Evolutionary conservation across 768 basidiomycete species (phyloP).

Genomic region (Podaxis sp.): DNA sequence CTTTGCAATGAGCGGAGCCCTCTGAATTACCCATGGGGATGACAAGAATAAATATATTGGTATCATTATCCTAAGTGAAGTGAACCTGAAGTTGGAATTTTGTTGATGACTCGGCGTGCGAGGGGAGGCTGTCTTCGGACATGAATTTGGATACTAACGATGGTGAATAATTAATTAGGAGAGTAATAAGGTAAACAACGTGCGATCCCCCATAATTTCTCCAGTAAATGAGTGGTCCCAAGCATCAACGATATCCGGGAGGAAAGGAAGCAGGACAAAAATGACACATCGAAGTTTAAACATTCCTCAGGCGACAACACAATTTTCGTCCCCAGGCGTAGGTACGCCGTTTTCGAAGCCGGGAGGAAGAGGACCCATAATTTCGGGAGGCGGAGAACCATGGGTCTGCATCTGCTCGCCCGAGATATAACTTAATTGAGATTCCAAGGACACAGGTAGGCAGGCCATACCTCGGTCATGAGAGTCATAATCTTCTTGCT

Average conservation of each 20-base stretch:
- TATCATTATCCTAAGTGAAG: not conserved
- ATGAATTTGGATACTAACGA: not conserved
- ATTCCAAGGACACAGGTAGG: not conserved
- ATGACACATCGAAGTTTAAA: not conserved
- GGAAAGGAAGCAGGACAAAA: not conserved
- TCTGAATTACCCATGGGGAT: constrained; percentile 4
- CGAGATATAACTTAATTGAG: not conserved
- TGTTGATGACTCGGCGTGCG: not conserved
- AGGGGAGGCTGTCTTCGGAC: not conserved
- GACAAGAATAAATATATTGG: constrained; percentile 9
- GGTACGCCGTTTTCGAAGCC: constrained; percentile 32
- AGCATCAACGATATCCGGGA: not conserved
- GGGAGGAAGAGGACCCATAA: constrained; percentile 81
- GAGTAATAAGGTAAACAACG: not conserved
- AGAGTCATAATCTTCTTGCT: constrained; percentile 52
- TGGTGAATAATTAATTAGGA: not conserved
- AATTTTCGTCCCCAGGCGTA: constrained; percentile 20
- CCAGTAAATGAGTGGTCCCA: not conserved
- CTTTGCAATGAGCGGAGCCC: constrained; percentile 3
- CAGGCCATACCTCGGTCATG: constrained; percentile 65
- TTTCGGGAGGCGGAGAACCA: constrained; percentile 73
- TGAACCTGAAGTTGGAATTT: not conserved
- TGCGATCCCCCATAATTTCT: not conserved
- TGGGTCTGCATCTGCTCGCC: constrained; percentile 66
- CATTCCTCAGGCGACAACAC: constrained; percentile 22